Evolutionary conservation across 192 early-diverging fungal genomes (phyloP).

Genomic region (Pilaira anomala): DNA sequence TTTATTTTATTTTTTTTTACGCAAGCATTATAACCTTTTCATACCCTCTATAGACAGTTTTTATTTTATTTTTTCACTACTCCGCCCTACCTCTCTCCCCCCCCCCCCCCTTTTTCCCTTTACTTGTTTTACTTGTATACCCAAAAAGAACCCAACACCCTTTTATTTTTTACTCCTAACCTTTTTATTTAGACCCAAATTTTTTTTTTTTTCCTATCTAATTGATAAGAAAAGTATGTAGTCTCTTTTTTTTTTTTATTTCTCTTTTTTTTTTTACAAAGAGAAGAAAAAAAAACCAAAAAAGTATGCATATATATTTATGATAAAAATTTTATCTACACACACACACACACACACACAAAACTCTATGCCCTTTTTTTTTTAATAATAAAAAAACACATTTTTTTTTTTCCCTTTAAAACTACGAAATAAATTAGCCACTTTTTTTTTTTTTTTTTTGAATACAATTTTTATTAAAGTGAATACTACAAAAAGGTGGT

Average conservation of each 20-base stretch:
- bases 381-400: too few species aligned
- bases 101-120: neutral
- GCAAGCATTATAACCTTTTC: neutral
- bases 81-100: neutral
- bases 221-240: neutral
- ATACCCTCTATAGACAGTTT: neutral
- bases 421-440: too few species aligned
- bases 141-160: slow-evolving; percentile 26
- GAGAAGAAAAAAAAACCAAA: too few species aligned
- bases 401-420: too few species aligned
- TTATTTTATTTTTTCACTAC: slow-evolving; percentile 1
- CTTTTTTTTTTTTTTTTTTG: too few species aligned
- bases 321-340: too few species aligned
- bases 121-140: neutral
- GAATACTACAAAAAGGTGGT: too few species aligned
- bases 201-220: slow-evolving; percentile 4
- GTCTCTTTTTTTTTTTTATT: neutral
- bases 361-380: too few species aligned
- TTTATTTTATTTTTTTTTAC: slow-evolving; percentile 8
- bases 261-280: neutral
- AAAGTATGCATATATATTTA: too few species aligned
- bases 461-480: too few species aligned
- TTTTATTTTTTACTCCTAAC: slow-evolving; percentile 90
- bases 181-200: slow-evolving; percentile 45
- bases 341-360: too few species aligned